Evolutionary conservation across 768 basidiomycete genomes (phyloP), one percentile per base, ranked within the genome.

Genomic region (Rhodotorula toruloides): DNA sequence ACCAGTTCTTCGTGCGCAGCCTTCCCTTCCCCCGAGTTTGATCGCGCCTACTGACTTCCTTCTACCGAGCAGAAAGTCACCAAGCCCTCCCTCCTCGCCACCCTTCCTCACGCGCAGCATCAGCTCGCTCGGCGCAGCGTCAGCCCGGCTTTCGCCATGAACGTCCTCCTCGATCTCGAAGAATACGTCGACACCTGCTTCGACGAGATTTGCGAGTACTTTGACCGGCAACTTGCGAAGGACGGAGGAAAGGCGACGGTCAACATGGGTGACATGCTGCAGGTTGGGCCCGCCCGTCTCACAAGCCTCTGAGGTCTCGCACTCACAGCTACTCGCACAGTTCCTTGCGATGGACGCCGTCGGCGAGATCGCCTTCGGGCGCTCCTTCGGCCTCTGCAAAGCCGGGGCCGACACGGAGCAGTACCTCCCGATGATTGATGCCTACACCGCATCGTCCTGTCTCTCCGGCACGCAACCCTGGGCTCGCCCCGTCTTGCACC

Each of bases 81-180:
- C 14, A 27, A 39, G 34, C 47, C 47, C 10, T 49, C 47, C 13
- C 43, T 62, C n/a, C 47, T 62, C 17, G 60, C 60, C 19, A 62
- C 50, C 14, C 52, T 62, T 11, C 3, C 34, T 7, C 60, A 62
- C 50, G 40, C 22, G 2, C 36, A 31, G 19, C 60, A 62, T 32
- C 6, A 34, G 10, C 16, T n/a, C 11, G 50, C 50, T 5, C 36
- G 60, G 0, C 47, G 50, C 32, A 32, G 60, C 22, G 47, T 62
- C n/a, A 40, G 46, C 27, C 60, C 50, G 7, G 60, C 60, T 22
- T 62, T 62, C 27, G 22, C 60, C 16, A 62, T 62, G 60, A 54
- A 62, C 42, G 22, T 37, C 27, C 48, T 62, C 19, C 34, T 52
- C 42, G 60, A 54, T 7, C 60, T 62, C 16, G 60, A 62, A 27